A percentile compares a stretch with the other conserved stretches of the same genome.
Conservation (phyloP, 2,329 filamentous ascomycete species). For the Zymoseptoria ardabiliae region DNA sequence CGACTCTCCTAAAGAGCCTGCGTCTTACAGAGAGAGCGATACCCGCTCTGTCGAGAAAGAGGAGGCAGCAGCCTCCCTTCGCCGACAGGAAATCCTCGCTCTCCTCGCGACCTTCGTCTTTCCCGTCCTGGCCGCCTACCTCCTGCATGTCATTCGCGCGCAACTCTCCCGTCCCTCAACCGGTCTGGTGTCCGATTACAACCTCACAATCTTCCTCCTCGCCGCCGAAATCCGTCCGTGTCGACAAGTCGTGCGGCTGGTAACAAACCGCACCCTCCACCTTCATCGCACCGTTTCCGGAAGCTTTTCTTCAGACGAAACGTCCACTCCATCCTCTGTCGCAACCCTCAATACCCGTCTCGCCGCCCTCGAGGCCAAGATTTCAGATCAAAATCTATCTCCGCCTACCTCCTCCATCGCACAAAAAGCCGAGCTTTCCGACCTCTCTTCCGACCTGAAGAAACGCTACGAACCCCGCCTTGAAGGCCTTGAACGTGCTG, state of each 20-base stretch:
- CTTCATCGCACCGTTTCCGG: conserved; percentile 63
- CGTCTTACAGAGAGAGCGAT: conserved; percentile 3
- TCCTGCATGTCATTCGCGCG: conserved; percentile 72
- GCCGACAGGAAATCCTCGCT: conserved; percentile 66
- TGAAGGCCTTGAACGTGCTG: conserved; percentile 79
- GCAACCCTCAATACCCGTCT: conserved; percentile 23
- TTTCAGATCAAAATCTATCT: conserved; percentile 20
- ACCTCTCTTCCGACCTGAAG: conserved; percentile 46
- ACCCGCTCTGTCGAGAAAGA: conserved; percentile 15
- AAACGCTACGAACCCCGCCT: conserved; percentile 70
- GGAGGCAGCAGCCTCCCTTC: conserved; percentile 55
- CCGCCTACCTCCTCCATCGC: conserved; percentile 20
- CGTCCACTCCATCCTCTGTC: conserved; percentile 22
- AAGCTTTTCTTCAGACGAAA: conserved; percentile 22
- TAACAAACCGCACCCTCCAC: conserved; percentile 70
- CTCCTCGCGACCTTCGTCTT: conserved; percentile 71
- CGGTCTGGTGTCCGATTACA: conserved; percentile 84
- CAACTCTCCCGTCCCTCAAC: conserved; percentile 79
- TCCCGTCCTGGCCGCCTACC: conserved; percentile 70
- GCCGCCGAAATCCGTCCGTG: conserved; percentile 79
- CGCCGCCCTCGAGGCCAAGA: conserved; percentile 26
- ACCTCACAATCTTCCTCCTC: conserved; percentile 81
- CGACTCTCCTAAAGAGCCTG: conserved; percentile 3
- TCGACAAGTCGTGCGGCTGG: conserved; percentile 71
- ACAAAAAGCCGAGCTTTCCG: conserved; percentile 27